Evolutionary conservation across 352 stramenopile species (phyloP), one percentile per base, ranked within the genome.

Genomic region (Achlya hypogyna): DNA sequence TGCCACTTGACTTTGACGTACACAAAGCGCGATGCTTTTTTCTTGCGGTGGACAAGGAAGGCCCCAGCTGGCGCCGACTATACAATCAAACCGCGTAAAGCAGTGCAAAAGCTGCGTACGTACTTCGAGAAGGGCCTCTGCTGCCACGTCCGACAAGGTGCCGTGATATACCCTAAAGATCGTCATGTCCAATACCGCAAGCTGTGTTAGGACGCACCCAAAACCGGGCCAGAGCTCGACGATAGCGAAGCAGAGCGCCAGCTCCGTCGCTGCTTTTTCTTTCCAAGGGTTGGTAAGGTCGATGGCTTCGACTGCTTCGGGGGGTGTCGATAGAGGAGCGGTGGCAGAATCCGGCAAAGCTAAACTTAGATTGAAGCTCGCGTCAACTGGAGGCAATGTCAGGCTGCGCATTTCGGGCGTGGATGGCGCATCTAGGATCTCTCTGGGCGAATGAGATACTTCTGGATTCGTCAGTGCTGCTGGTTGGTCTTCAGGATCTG

Each of bases 1-100:
- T 32, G 27, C 60, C 60, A 67, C 35, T 67, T 67, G 18, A 67
- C 60, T 34, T 67, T 67, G 32, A 67, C 34, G 32, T 67, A 67
- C 1, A 67, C 12, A 29, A 43, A 38, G 27, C n/a, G 5, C 28
- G 60, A 67, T 32, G 29, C 22, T 22, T 29, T n/a, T 5, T 67
- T 67, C 38, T 58, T 58, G 12, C 60, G 60, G 31, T 58, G 8
- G 16, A 67, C 42, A 14, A 67, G 43, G 43, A 67, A 67, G 0
- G 60, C 59, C 9, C 60, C 60, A 3, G 16, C 14, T 8, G 60
- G 60, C 16, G 60, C 45, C 31, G 42, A 22, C 60, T 67, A 45
- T 3, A 10, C 16, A 3, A 22, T 35, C 2, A 12, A 22, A 27
- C 10, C 2, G 25, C 25, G 16, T 56, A 2, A 3, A 5, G 53